phyloP scores from a whole-genome alignment of 306 rosid genomes.

The Cicer yamashitae region DNA sequence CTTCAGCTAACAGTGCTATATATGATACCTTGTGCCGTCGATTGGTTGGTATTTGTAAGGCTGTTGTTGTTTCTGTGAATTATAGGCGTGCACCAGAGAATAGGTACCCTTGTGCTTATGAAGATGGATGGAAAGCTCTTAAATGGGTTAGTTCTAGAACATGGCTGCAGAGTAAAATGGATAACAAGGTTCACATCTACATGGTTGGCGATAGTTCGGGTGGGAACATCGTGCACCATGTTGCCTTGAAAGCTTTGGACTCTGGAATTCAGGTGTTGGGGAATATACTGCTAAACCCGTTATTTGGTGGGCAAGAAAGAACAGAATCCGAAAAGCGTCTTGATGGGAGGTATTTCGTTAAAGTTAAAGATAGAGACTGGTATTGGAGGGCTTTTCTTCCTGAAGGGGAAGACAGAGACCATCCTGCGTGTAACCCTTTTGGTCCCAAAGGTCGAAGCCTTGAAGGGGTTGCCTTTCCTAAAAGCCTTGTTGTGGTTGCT shows the following conservation, averaged over 20 bases:
- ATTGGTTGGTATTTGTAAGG: conserved; percentile 77
- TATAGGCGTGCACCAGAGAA: conserved; percentile 92
- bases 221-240: conserved; percentile 95
- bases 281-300: conserved; percentile 84
- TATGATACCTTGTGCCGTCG: conserved; percentile 90
- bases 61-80: conserved; percentile 87
- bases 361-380: conserved; percentile 86
- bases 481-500: conserved; percentile 95
- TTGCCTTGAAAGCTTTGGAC: conserved; percentile 73
- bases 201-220: conserved; percentile 97
- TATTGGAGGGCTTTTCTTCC: conserved; percentile 99
- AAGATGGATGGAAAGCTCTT: conserved; percentile 94
- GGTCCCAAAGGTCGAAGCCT: conserved; percentile 76
- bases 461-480: conserved; percentile 74
- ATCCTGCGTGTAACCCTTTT: conserved; percentile 92
- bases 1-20: conserved; percentile 90
- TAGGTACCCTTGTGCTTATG: conserved; percentile 85
- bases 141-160: conserved; percentile 78
- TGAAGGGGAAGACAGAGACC: conserved; percentile 94
- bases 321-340: conserved; percentile 74
- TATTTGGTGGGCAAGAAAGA: conserved; percentile 92
- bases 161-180: conserved; percentile 84
- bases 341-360: conserved; percentile 93
- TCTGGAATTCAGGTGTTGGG: conserved; percentile 79
- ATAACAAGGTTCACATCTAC: conserved; percentile 78